Evolutionary conservation across 352 stramenopile species (phyloP), one percentile per base, ranked within the genome.

Genomic region (Lagenidium sp.): DNA sequence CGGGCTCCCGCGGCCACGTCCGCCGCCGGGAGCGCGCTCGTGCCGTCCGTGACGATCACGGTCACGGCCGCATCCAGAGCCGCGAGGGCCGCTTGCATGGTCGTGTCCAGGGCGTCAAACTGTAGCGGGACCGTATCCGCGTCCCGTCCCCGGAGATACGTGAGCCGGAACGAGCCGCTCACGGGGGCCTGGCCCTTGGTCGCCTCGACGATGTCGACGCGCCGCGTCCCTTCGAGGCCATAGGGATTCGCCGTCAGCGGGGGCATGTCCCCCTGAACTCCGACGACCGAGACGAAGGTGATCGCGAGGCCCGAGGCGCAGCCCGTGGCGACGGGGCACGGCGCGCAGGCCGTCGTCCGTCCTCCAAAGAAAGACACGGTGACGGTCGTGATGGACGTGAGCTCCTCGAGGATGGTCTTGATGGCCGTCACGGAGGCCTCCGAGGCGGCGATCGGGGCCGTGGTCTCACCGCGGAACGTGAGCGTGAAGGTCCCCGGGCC

Each of bases 141-240:
- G 31, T 96, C 92, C 26, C 76, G 71, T 3, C 79, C 79, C 24
- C 76, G 46, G 2, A 80, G 39, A 41, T 98, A 98, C 15, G 72
- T 78, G 13, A 98, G 55, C 20, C 83, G 84, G 45, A 97, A 96
- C 8, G 79, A 82, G 4, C 95, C 94, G 25, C 68, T 89, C n/a
- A 97, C 63, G 21, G 68, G 66, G 1, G 91, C 86, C 48, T 97
- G 76, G 4, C 95, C 94, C 44, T 88, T 63, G 4, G 54, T 65
- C 40, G 68, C 60, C 43, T 95, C 57, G 0, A 41, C 59, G 2
- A 98, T 77, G 36, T 94, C 73, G n/a, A 98, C 66, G n/a, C 79
- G 74, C 0, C 90, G 77, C 47, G 82, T 81, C 12, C 94, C 94
- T 30, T 96, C 80, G 22, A 98, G 71, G 26, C 75, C 55, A 44